Evolutionary conservation across 805 yeast genomes (phyloP).

Genomic region (Ogataea trehaloabstinens): DNA sequence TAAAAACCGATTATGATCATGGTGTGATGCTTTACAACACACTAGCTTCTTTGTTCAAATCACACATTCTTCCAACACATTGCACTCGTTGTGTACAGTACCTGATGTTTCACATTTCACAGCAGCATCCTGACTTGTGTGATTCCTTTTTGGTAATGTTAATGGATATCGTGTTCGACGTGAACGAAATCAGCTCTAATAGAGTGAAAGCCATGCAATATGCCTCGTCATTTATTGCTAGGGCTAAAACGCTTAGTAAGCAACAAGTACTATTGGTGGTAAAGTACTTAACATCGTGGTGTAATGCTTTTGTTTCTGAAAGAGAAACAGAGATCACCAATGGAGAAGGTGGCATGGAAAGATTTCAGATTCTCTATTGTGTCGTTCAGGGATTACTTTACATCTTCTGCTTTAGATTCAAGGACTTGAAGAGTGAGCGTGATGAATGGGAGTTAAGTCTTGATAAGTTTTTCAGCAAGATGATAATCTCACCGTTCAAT

Average conservation of each 20-base stretch:
- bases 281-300: constrained; percentile 81
- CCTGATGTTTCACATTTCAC: constrained; percentile 75
- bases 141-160: constrained; percentile 82
- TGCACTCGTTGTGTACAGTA: constrained; percentile 87
- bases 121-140: constrained; percentile 74
- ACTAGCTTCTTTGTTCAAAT: constrained; percentile 70
- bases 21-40: constrained; percentile 71
- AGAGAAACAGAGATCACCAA: constrained; percentile 79
- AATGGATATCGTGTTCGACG: constrained; percentile 78
- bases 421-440: constrained; percentile 41
- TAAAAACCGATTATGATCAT: constrained; percentile 54
- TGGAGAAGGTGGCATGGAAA: constrained; percentile 73
- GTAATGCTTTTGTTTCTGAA: constrained; percentile 75
- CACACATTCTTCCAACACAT: constrained; percentile 87
- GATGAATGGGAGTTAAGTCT: constrained; percentile 74
- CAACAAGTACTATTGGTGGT: constrained; percentile 78
- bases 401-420: constrained; percentile 86
- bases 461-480: constrained; percentile 83
- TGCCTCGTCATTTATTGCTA: constrained; percentile 82
- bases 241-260: constrained; percentile 71
- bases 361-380: constrained; percentile 86
- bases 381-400: constrained; percentile 88
- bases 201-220: constrained; percentile 91
- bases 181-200: constrained; percentile 65
- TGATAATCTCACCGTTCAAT: constrained; percentile 83